Conservation (phyloP, 331 rosid species). For the Prunus yedoensis region DNA sequence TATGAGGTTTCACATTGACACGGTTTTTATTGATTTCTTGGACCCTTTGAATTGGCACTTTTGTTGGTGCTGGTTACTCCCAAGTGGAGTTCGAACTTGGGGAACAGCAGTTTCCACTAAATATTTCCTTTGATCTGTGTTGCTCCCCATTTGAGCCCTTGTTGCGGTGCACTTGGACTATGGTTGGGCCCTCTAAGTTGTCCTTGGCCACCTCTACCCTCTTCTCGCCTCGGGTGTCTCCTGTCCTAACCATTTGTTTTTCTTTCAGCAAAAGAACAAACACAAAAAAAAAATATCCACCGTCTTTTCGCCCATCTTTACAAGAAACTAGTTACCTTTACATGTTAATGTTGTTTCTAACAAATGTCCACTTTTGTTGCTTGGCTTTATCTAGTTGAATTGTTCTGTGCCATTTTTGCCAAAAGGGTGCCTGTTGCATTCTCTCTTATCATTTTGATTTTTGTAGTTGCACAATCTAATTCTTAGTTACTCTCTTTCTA, state of each 20-base stretch:
- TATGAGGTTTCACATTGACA: not conserved
- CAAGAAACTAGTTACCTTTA: not conserved
- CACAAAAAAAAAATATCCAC: not conserved
- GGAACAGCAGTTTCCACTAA: not conserved
- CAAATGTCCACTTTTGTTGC: not conserved
- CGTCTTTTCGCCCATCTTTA: not conserved
- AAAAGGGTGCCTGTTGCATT: not conserved
- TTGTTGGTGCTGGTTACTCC: not conserved
- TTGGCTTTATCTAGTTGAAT: not conserved
- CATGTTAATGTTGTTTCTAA: not conserved
- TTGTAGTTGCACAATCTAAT: slow-evolving; percentile 3
- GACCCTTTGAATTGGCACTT: not conserved
- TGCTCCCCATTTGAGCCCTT: not conserved
- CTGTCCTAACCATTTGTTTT: not conserved
- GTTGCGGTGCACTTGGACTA: not conserved
- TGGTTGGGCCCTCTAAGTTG: not conserved
- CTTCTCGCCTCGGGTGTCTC: not conserved
- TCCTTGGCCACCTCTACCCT: not conserved
- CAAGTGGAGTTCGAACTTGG: not conserved
- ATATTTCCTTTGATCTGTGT: not conserved
- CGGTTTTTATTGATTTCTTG: not conserved
- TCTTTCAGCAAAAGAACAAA: not conserved
- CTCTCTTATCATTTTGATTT: not conserved
- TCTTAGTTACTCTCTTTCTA: slow-evolving; percentile 12
- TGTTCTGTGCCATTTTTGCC: not conserved